These are phyloP conservation scores for Amborella trichopoda DNA, from an alignment of 164 flowering plant genomes.

Conservation along the genomic window DNA sequence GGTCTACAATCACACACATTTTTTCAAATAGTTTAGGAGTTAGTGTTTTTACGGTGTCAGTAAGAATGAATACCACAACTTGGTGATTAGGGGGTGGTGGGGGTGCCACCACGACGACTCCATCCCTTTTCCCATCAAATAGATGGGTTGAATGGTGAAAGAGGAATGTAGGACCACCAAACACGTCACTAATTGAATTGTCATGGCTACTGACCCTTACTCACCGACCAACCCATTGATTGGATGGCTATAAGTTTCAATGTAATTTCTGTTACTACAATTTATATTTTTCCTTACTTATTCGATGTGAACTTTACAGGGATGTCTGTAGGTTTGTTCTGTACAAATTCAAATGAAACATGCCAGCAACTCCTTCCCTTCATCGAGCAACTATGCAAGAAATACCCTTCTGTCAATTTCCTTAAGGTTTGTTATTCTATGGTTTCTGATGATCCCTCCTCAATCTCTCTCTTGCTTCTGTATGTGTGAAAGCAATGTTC, in stretches of 20 bases:
- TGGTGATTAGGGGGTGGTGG: too few relatives aligned
- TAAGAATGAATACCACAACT: too few relatives aligned
- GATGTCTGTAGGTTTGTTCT: constrained; percentile 49
- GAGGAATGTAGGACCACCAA: background rate
- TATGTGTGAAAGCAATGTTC: too few relatives aligned
- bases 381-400: constrained; percentile 37
- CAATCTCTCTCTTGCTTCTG: too few relatives aligned
- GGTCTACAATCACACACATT: too few relatives aligned
- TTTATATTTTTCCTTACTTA: background rate
- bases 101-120: too few relatives aligned
- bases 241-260: background rate
- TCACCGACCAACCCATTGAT: background rate
- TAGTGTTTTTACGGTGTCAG: too few relatives aligned
- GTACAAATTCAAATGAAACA: constrained; percentile 23
- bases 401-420: constrained; percentile 44
- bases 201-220: too few relatives aligned
- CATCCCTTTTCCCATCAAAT: too few relatives aligned
- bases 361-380: constrained; percentile 22
- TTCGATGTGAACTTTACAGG: constrained; percentile 24
- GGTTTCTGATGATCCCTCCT: too few relatives aligned
- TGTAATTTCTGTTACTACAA: background rate
- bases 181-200: too few relatives aligned
- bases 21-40: too few relatives aligned
- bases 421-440: constrained; percentile 15
- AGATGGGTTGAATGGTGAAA: background rate